These are phyloP conservation scores for Blastocystis sp. DNA, from an alignment of 352 stramenopile genomes.

Conservation along the genomic window DNA sequence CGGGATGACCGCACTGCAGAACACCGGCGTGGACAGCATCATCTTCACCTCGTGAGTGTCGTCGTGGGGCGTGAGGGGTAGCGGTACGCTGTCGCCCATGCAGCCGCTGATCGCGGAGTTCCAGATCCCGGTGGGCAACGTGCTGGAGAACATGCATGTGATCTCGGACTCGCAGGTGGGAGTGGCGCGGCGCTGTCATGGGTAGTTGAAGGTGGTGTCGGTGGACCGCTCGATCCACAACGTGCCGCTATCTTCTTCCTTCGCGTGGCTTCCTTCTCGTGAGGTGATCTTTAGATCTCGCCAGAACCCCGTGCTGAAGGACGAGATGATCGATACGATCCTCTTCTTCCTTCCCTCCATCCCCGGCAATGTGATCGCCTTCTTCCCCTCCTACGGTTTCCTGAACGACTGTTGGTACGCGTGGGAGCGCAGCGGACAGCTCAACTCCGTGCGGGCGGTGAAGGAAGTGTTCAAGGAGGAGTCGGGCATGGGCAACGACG, in stretches of 20 bases:
- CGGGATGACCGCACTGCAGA: slow-evolving; percentile 3
- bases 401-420: slow-evolving; percentile 81
- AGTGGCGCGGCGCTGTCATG: slow-evolving; percentile 31
- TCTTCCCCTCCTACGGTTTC: slow-evolving; percentile 97
- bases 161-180: slow-evolving; percentile 84
- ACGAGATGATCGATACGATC: slow-evolving; percentile 83
- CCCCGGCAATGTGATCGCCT: slow-evolving; percentile 92
- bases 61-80: slow-evolving; percentile 72
- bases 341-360: slow-evolving; percentile 87
- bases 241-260: slow-evolving; percentile 7
- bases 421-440: slow-evolving; percentile 75
- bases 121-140: slow-evolving; percentile 88
- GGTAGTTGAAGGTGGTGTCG: slow-evolving; percentile 51
- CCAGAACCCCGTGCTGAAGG: slow-evolving; percentile 34
- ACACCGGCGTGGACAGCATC: slow-evolving; percentile 12
- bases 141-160: slow-evolving; percentile 95
- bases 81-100: slow-evolving; percentile 92
- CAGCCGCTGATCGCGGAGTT: slow-evolving; percentile 91
- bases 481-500: slow-evolving; percentile 43
- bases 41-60: slow-evolving; percentile 57
- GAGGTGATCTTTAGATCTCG: slow-evolving; percentile 1
- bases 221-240: slow-evolving; percentile 52
- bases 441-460: slow-evolving; percentile 26
- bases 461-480: slow-evolving; percentile 70
- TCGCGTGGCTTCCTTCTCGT: not conserved